These are phyloP conservation scores for Polysphondylium violaceum DNA, from an alignment of 78 protist genomes.

Conservation along the genomic window DNA sequence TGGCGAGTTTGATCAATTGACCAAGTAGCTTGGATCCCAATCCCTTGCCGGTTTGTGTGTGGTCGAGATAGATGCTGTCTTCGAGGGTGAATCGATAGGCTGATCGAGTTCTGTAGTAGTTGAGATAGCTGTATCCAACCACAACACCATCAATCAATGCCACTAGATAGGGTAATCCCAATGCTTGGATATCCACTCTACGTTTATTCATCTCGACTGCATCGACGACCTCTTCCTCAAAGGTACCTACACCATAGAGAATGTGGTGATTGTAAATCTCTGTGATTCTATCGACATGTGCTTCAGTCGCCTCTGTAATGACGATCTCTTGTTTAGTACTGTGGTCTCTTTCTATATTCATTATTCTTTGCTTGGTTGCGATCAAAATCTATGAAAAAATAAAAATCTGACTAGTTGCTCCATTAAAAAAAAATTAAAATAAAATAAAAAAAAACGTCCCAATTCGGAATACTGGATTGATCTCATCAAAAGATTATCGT, in stretches of 20 bases:
- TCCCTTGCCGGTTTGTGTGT: not conserved
- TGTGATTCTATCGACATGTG: not conserved
- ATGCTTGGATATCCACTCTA: not conserved
- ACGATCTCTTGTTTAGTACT: too few relatives aligned
- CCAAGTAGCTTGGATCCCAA: conserved; percentile 25
- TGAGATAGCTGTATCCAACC: conserved; percentile 39
- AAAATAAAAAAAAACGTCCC: too few relatives aligned
- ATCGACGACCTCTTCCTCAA: conserved; percentile 38
- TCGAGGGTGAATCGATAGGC: conserved; percentile 65
- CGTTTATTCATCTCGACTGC: conserved; percentile 15
- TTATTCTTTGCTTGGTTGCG: too few relatives aligned
- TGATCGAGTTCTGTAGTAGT: conserved; percentile 20
- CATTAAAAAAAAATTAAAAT: too few relatives aligned
- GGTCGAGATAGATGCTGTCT: conserved; percentile 18
- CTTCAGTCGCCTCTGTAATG: conserved; percentile 6
- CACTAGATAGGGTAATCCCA: conserved; percentile 18
- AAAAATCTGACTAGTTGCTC: too few relatives aligned
- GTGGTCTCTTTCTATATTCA: too few relatives aligned
- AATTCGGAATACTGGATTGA: too few relatives aligned
- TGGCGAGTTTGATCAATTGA: not conserved
- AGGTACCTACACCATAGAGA: conserved; percentile 7
- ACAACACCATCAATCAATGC: conserved; percentile 22
- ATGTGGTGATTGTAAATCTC: conserved; percentile 28
- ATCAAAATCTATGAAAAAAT: too few relatives aligned
- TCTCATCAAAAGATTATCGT: too few relatives aligned